Conservation (phyloP, 768 basidiomycete species). For the Hemileccinum rubropunctum region DNA sequence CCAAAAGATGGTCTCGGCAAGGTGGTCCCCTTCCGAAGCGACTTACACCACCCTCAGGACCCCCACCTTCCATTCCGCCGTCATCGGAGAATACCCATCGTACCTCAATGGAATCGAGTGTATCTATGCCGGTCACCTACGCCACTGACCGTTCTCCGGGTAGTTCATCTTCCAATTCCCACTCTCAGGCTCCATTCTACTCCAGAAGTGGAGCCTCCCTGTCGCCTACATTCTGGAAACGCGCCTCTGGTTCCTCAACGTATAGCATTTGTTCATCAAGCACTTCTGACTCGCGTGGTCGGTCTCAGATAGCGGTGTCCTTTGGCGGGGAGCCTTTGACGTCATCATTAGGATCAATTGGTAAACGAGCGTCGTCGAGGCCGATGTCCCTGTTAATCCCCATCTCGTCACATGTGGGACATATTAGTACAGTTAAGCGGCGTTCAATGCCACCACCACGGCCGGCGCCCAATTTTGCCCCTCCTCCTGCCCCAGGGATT, state of each 20-base stretch:
- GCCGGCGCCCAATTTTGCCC: constrained; percentile 67
- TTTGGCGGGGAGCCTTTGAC: constrained; percentile 6
- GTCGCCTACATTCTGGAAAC: constrained; percentile 52
- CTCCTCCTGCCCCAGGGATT: constrained; percentile 60
- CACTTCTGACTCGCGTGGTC: constrained; percentile 39
- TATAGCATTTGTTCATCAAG: constrained; percentile 42
- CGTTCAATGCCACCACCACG: constrained; percentile 70
- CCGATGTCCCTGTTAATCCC: constrained; percentile 23
- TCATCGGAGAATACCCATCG: constrained; percentile 22
- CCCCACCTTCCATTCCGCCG: constrained; percentile 49
- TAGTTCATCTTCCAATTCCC: constrained; percentile 38
- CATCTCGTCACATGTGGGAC: constrained; percentile 10
- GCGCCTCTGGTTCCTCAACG: constrained; percentile 49
- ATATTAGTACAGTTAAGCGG: constrained; percentile 41
- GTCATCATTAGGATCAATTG: constrained; percentile 11
- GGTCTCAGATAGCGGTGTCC: constrained; percentile 7
- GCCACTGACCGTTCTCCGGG: constrained; percentile 35
- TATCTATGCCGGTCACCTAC: constrained; percentile 31
- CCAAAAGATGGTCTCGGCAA: constrained; percentile 56
- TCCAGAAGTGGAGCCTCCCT: constrained; percentile 44
- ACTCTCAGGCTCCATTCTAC: constrained; percentile 26
- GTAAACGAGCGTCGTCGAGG: constrained; percentile 7
- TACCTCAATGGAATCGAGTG: constrained; percentile 21
- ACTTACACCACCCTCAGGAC: constrained; percentile 57
- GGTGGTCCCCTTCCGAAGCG: constrained; percentile 46